Conservation (phyloP, 345 rosid genomes). For the rapeseed (Brassica napus) region DNA sequence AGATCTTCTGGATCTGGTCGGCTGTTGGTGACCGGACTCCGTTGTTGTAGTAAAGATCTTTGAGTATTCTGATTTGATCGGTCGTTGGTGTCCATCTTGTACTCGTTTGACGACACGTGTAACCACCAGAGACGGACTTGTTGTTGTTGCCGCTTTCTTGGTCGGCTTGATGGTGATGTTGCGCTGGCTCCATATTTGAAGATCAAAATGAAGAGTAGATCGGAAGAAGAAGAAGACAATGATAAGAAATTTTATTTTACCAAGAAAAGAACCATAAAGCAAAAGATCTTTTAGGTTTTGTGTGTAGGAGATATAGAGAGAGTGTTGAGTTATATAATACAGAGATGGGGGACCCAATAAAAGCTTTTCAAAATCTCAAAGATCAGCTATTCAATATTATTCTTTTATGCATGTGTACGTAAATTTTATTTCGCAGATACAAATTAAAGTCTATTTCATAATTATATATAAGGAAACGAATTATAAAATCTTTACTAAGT, state of each 20-base stretch:
- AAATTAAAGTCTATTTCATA: neutral
- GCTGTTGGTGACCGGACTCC: slow-evolving; percentile 90
- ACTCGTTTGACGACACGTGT: slow-evolving; percentile 82
- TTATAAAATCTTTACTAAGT: neutral
- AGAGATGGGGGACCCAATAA: slow-evolving; percentile 24
- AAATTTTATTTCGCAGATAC: neutral
- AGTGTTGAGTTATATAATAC: slow-evolving; percentile 27
- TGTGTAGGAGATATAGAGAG: slow-evolving; percentile 16
- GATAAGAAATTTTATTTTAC: slow-evolving; percentile 20
- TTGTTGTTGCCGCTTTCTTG: slow-evolving; percentile 46
- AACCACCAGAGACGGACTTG: slow-evolving; percentile 49
- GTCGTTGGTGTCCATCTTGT: slow-evolving; percentile 93
- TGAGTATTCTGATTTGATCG: slow-evolving; percentile 79
- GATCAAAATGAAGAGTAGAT: slow-evolving; percentile 31
- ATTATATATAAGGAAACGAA: neutral
- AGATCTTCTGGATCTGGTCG: slow-evolving; percentile 94
- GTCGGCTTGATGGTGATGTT: slow-evolving; percentile 49
- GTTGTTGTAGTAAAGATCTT: slow-evolving; percentile 86
- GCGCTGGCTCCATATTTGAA: slow-evolving; percentile 55
- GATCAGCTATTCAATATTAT: slow-evolving; percentile 24
- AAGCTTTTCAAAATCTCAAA: slow-evolving; percentile 5
- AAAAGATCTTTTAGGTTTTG: slow-evolving; percentile 30
- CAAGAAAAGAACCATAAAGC: neutral
- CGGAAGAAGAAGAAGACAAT: slow-evolving; percentile 24
- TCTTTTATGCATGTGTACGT: slow-evolving; percentile 14